Evolutionary conservation across 2,329 filamentous ascomycete species (phyloP).

Genomic region (Neoascochyta sp.): DNA sequence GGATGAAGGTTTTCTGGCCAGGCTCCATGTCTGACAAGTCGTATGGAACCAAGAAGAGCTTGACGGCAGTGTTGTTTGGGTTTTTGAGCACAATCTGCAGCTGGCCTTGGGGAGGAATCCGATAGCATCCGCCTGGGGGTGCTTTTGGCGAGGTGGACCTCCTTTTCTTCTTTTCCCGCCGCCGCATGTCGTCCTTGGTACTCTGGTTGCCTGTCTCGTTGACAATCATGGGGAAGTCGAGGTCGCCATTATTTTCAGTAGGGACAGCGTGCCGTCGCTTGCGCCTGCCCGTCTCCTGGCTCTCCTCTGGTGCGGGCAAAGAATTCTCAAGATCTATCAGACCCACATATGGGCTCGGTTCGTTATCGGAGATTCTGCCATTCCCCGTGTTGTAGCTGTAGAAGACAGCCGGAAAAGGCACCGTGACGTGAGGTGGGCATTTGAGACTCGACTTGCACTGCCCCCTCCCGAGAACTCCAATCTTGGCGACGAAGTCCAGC

Average conservation of each 20-base stretch:
- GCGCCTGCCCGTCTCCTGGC: slow-evolving; percentile 40
- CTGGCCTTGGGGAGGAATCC: slow-evolving; percentile 90
- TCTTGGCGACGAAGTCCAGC: slow-evolving; percentile 88
- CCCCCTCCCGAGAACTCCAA: slow-evolving; percentile 85
- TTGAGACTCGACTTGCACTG: slow-evolving; percentile 81
- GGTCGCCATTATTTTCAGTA: slow-evolving; percentile 22
- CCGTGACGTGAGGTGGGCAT: slow-evolving; percentile 84
- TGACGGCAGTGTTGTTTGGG: slow-evolving; percentile 95
- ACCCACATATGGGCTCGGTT: slow-evolving; percentile 93
- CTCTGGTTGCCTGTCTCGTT: slow-evolving; percentile 9
- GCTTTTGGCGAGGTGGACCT: slow-evolving; percentile 57
- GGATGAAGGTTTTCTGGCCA: slow-evolving; percentile 91
- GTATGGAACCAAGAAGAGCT: slow-evolving; percentile 90
- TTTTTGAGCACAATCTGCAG: slow-evolving; percentile 98
- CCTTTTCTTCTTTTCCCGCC: slow-evolving; percentile 57
- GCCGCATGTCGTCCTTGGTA: slow-evolving; percentile 40
- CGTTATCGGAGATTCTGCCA: slow-evolving; percentile 69
- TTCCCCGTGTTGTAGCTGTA: slow-evolving; percentile 81
- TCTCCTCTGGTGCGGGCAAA: slow-evolving; percentile 53
- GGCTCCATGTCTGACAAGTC: slow-evolving; percentile 89
- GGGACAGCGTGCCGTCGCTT: slow-evolving; percentile 34
- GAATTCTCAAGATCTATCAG: slow-evolving; percentile 86
- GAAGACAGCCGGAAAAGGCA: slow-evolving; percentile 92
- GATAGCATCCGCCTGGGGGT: slow-evolving; percentile 83
- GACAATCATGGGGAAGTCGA: slow-evolving; percentile 18